Base-by-base conservation (phyloP, 108 stramenopile genomes). In the Aurantiochytrium sp. region DNA sequence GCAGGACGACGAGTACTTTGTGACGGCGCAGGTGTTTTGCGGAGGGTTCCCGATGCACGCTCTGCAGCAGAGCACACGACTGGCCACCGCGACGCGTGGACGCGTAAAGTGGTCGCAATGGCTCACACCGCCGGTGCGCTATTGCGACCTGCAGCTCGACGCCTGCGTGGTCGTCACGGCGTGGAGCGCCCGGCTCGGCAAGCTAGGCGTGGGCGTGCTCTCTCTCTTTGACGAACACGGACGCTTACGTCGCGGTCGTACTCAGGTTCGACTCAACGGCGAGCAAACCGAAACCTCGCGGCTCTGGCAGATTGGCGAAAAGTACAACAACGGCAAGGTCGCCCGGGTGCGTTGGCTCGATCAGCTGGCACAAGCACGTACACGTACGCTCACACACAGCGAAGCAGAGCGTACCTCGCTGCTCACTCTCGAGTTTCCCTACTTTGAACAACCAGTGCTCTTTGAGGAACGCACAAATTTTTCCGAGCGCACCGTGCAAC, bases 391-490 rank as follows among this genome's bases (percentile, higher is more conserved):
- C 29, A 87, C 59, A 57, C 76, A 60, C 91, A 60, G 44, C 28
- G 87, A 10, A 53, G 47, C 60, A 72, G 60, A 45, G 42, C n/a
- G 89, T 53, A 87, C 89, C 59, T 87, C 90, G 14, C 59, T 55
- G 49, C 87, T 91, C 4, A 25, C 58, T 21, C 35, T 92, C 28
- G 89, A 91, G 87, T 55, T 92, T 55, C 92, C 92, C 8, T 59
- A 19, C 87, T 91, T 92, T 45, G 89, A 88, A 19, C 90, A 92
- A 58, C 92, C 91, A 5, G 90, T 92, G 42, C 88, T 92, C 55
- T 91, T 88, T 58, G 92, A 92, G 89, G 92, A 92, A 59, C 44
- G 88, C 42, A 49, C 91, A 44, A 92, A 92, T 72, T 59, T 89
- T 3, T 57, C 88, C 18, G 58, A 60, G 92, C 47, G 16, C 47